Evolutionary conservation across 768 basidiomycete genomes (phyloP), one percentile per base, ranked within the genome.

Genomic region (Leccinellum albellum): DNA sequence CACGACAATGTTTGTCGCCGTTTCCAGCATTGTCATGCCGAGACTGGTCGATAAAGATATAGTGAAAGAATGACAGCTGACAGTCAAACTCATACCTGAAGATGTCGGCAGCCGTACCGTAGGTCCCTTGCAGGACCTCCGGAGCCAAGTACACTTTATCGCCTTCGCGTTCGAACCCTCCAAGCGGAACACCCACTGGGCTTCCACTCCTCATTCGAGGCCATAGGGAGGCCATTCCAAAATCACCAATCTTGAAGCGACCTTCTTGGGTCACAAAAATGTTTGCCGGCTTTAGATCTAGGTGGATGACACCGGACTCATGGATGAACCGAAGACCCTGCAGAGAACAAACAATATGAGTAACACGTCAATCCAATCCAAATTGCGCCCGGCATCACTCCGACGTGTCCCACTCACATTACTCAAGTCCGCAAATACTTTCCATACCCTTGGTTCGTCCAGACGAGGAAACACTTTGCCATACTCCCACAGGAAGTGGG

Each of bases 221-320:
- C 89, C 92, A 95, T 52, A 93, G 65, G 6, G 92, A 91, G n/a
- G 96, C 95, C 87, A 99, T 94, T 9, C 97, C 97, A 76, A 98
- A 98, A 72, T 99, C 97, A 8, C 96, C 96, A 70, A 99, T 94
- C 76, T 93, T 94, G 76, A 99, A 88, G 46, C 88, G 82, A 2
- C 97, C 97, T 44, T 86, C 82, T 8, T 79, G 78, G 10, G 91
- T 94, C 64, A 99, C 80, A 69, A 99, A 94, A 51, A 99, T 87
- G 70, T 99, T 99, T 44, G 93, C 93, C 13, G 97, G 97, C 76
- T 99, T 99, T 61, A 99, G 75, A 75, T 99, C 97, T 54, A 99
- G 82, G 75, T 99, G 97, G 50, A 98, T 88, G 56, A 97, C 85
- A 54, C 88, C 87, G 45, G 87, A 82, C 64, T 83, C 80, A 73